These are phyloP conservation scores for Biscogniauxia mediterranea DNA, from an alignment of 2,329 filamentous ascomycete genomes.

Conservation along the genomic window DNA sequence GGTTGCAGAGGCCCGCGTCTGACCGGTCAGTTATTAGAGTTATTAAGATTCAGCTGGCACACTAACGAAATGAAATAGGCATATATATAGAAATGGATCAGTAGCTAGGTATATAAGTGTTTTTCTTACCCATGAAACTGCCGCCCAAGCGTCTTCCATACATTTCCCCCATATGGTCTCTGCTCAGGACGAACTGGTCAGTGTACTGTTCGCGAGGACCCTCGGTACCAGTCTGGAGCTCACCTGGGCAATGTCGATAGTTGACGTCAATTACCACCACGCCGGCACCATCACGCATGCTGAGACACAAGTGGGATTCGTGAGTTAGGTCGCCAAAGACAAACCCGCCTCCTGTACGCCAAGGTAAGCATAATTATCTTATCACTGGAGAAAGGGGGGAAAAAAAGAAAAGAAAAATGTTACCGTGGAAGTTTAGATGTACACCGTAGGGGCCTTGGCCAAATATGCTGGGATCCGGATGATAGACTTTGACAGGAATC, in stretches of 20 bases:
- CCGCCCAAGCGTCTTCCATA: slow-evolving; percentile 38
- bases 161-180: slow-evolving; percentile 37
- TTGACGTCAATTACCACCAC: slow-evolving; percentile 39
- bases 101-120: slow-evolving; percentile 3
- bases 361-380: background rate
- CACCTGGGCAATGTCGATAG: slow-evolving; percentile 40
- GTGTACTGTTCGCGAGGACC: background rate
- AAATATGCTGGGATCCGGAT: slow-evolving; percentile 29
- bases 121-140: slow-evolving; percentile 34
- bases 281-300: slow-evolving; percentile 36
- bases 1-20: slow-evolving; percentile 28
- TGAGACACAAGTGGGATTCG: slow-evolving; percentile 36
- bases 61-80: background rate
- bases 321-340: slow-evolving; percentile 35
- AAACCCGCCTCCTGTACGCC: slow-evolving; percentile 35
- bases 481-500: slow-evolving; percentile 33
- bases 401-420: background rate
- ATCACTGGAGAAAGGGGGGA: no score
- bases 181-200: slow-evolving; percentile 4
- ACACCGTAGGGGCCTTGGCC: slow-evolving; percentile 34
- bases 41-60: background rate
- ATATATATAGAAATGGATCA: background rate
- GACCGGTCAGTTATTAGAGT: background rate
- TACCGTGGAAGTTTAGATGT: slow-evolving; percentile 38
- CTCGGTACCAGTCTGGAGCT: background rate